A percentile compares a stretch with the other conserved stretches of the same genome.
Evolutionary conservation across 2,329 filamentous ascomycete genomes (phyloP).

Genomic region (Diaporthe australafricana): DNA sequence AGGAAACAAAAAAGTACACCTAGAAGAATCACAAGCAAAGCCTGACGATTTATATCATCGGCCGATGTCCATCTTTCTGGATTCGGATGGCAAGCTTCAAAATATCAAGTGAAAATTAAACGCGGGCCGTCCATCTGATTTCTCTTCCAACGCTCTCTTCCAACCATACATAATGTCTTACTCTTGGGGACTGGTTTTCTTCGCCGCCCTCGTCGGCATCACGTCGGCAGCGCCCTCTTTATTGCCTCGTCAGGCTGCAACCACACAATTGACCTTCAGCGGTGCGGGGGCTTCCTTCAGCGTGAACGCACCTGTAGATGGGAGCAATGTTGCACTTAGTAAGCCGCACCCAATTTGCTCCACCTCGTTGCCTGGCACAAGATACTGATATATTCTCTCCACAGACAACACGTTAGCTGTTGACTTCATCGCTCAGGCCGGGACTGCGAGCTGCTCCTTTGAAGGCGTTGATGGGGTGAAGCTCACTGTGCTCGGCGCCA

Average conservation of each 20-base stretch:
- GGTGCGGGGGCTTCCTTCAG: slow-evolving; percentile 29
- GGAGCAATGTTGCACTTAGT: slow-evolving; percentile 11
- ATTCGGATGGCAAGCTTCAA: slow-evolving; percentile 12
- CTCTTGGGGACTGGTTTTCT: not conserved
- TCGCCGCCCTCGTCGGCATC: slow-evolving; percentile 2
- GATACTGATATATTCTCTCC: not conserved
- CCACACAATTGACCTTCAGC: slow-evolving; percentile 31
- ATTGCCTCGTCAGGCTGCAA: slow-evolving; percentile 19
- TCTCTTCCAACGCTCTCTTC: not conserved
- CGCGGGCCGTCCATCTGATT: slow-evolving; percentile 18
- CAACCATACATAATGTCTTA: slow-evolving; percentile 5
- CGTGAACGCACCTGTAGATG: slow-evolving; percentile 27
- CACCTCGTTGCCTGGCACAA: not conserved
- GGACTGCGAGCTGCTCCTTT: slow-evolving; percentile 27
- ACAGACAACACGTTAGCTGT: slow-evolving; percentile 31
- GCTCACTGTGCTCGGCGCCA: slow-evolving; percentile 21
- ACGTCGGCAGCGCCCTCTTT: slow-evolving; percentile 20
- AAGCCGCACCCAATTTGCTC: not conserved
- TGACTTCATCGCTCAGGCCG: slow-evolving; percentile 30
- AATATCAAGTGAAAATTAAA: not conserved
- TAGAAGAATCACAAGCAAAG: not conserved
- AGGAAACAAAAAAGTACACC: slow-evolving; percentile 9
- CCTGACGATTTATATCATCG: slow-evolving; percentile 12
- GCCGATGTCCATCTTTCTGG: slow-evolving; percentile 3
- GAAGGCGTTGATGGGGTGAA: slow-evolving; percentile 19